Percentiles rank a stretch among this genome's conserved stretches.
Conservation (phyloP, 1,284 basidiomycete genomes). For the Naganishia cerealis region DNA sequence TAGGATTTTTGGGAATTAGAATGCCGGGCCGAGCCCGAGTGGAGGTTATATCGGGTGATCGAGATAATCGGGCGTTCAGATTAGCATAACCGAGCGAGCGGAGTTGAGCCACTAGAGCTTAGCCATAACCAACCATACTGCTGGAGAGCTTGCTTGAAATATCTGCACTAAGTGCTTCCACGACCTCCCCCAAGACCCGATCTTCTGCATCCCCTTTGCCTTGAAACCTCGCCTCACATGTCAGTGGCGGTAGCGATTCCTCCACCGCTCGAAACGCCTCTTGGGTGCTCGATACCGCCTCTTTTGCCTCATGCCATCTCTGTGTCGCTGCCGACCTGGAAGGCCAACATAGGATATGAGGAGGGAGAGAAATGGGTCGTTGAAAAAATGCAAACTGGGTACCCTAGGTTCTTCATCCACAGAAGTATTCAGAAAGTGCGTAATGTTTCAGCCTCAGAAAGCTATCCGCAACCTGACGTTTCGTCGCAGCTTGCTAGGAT, state of each 20-base stretch:
- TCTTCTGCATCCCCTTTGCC: background rate
- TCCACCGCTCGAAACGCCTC: conserved; percentile 38
- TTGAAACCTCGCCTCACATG: conserved; percentile 1
- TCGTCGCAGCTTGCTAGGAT: conserved; percentile 67
- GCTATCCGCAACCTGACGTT: background rate
- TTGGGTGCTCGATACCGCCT: conserved; percentile 55
- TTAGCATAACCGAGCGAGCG: background rate
- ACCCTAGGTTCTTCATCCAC: conserved; percentile 96
- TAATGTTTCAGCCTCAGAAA: background rate
- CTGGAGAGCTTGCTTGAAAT: background rate
- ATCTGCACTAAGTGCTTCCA: background rate
- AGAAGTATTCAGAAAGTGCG: conserved; percentile 79
- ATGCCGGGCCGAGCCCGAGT: background rate
- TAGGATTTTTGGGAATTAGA: background rate
- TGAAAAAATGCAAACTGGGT: conserved; percentile 85
- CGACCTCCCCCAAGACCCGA: background rate
- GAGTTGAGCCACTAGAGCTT: background rate
- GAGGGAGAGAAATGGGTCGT: conserved; percentile 82
- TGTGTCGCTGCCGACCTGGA: conserved; percentile 94
- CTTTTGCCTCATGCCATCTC: conserved; percentile 81
- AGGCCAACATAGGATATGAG: conserved; percentile 90
- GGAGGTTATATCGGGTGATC: conserved; percentile 1
- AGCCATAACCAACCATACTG: background rate
- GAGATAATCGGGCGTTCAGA: background rate
- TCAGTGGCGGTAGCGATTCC: conserved; percentile 20